Evolutionary conservation across 768 basidiomycete species (phyloP).

Genomic region (Gyrodon lividus): DNA sequence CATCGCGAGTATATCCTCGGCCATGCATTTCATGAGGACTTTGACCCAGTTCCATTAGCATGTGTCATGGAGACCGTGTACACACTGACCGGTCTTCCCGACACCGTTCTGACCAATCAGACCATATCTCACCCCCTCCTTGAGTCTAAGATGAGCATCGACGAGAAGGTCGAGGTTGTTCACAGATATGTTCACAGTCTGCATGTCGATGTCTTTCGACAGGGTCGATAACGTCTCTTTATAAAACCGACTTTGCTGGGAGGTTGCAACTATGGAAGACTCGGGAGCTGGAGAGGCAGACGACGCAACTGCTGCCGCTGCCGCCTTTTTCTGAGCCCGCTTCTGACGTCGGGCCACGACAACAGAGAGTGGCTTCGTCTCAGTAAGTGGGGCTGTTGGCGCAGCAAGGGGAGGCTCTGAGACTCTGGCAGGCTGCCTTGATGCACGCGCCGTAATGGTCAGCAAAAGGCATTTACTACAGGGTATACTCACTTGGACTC

Average conservation of each 20-base stretch:
- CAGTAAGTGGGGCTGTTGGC: background rate
- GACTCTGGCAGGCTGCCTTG: background rate
- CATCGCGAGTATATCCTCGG: conserved; percentile 15
- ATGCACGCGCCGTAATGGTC: background rate
- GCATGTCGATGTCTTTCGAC: conserved; percentile 48
- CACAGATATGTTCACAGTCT: conserved; percentile 50
- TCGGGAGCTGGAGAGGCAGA: background rate
- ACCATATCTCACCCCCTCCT: conserved; percentile 48
- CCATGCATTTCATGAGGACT: conserved; percentile 12
- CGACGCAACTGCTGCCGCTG: background rate
- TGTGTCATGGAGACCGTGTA: conserved; percentile 2
- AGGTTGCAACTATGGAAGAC: conserved; percentile 36
- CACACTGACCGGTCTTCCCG: conserved; percentile 47
- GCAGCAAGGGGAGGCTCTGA: background rate
- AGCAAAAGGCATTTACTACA: background rate
- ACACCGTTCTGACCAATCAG: conserved; percentile 49
- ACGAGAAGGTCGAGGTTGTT: conserved; percentile 51
- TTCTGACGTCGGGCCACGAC: conserved; percentile 9
- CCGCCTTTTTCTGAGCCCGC: conserved; percentile 10
- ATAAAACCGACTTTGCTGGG: conserved; percentile 50
- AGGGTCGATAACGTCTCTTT: conserved; percentile 43
- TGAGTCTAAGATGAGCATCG: conserved; percentile 52
- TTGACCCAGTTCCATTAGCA: too few species aligned
- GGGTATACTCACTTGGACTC: background rate
- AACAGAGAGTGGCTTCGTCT: conserved; percentile 2